Percentiles rank a stretch among this genome's conserved stretches.
phyloP scores from a whole-genome alignment of 805 yeast species.

The Torulaspora delbrueckii region DNA sequence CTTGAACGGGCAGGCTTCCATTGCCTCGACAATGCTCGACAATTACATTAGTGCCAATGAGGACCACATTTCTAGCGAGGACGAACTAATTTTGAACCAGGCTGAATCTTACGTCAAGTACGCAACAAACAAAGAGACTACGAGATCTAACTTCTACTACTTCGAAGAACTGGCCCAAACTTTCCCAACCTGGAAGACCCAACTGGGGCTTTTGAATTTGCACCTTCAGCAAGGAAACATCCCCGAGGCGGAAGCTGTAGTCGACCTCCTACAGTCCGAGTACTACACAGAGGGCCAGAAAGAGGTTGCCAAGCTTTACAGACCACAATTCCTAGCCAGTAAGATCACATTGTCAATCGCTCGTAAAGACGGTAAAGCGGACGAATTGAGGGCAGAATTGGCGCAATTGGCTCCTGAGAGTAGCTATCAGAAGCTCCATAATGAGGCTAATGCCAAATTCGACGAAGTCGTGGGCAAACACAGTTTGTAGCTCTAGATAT shows the following conservation, averaged over 20 bases:
- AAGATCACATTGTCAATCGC: constrained; percentile 59
- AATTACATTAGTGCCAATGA: constrained; percentile 43
- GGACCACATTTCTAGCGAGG: constrained; percentile 45
- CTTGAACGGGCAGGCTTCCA: constrained; percentile 39
- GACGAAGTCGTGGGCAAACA: constrained; percentile 66
- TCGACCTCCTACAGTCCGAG: constrained; percentile 45
- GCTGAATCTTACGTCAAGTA: constrained; percentile 69
- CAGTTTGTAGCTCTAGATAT: constrained; percentile 14
- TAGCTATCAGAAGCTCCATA: constrained; percentile 51
- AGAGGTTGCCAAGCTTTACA: constrained; percentile 27
- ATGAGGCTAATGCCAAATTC: constrained; percentile 59
- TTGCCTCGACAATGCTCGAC: constrained; percentile 45
- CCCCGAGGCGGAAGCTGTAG: constrained; percentile 74
- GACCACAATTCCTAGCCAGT: constrained; percentile 55
- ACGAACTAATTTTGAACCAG: constrained; percentile 69
- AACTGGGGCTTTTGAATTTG: constrained; percentile 63
- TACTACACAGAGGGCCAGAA: constrained; percentile 35
- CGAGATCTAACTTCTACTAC: constrained; percentile 49
- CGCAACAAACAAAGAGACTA: constrained; percentile 38
- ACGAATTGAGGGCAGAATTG: constrained; percentile 45
- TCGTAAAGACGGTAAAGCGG: constrained; percentile 42
- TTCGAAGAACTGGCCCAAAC: constrained; percentile 73
- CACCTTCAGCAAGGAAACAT: constrained; percentile 74
- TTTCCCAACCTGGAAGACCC: constrained; percentile 45
- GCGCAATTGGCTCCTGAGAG: constrained; percentile 49